Percentiles rank a stretch among this genome's conserved stretches.
Conservation (phyloP, 2,329 filamentous ascomycete species). For the Sarocladium kiliense region DNA sequence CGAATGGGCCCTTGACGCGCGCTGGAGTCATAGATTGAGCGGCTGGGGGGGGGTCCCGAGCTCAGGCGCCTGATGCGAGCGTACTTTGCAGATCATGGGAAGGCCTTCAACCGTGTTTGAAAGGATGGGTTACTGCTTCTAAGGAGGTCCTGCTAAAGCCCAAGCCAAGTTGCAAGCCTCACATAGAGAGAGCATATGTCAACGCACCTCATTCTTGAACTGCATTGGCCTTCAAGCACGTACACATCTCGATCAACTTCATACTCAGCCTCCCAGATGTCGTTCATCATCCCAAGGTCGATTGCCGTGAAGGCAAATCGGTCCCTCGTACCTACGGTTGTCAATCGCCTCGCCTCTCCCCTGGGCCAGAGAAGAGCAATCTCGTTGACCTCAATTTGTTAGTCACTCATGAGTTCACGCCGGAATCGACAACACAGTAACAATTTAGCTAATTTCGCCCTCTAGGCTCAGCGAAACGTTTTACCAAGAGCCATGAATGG, state of each 20-base stretch:
- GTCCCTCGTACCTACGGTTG: not conserved
- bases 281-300: not conserved
- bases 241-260: too few relatives aligned
- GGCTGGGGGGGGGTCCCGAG: not conserved
- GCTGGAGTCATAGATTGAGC: not conserved
- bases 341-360: not conserved
- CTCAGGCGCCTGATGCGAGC: not conserved
- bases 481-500: constrained; percentile 93
- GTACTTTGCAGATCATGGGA: too few relatives aligned
- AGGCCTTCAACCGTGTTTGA: too few relatives aligned
- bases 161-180: too few relatives aligned
- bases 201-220: too few relatives aligned
- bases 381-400: not conserved
- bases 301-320: not conserved
- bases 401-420: not conserved
- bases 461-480: constrained; percentile 32
- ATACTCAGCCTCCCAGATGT: not conserved
- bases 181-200: too few relatives aligned
- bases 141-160: too few relatives aligned
- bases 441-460: too few relatives aligned
- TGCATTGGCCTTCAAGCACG: too few relatives aligned
- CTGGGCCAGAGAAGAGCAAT: not conserved
- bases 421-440: too few relatives aligned
- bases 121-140: too few relatives aligned
- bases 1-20: not conserved